A percentile compares a stretch with the other conserved stretches of the same genome.
These are phyloP conservation scores for Nemania abortiva DNA, from an alignment of 2,329 filamentous ascomycete genomes.

Conservation along the genomic window DNA sequence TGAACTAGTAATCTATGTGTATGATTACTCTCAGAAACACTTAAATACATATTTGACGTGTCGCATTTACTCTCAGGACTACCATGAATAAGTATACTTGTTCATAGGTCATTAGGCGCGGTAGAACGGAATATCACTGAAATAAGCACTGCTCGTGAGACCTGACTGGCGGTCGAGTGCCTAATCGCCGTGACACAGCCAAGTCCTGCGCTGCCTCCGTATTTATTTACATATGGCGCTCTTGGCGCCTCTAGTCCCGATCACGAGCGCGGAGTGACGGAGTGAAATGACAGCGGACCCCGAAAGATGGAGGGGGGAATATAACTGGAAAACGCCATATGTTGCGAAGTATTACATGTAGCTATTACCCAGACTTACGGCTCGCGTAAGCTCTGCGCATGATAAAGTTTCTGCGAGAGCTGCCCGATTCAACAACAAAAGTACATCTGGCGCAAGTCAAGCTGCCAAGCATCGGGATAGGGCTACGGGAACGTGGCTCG, in stretches of 20 bases:
- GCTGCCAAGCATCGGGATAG: conserved; percentile 3
- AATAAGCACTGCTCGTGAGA: neutral
- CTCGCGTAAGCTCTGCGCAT: neutral
- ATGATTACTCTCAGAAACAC: neutral
- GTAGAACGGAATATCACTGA: neutral
- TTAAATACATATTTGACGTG: neutral
- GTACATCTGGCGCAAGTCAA: neutral
- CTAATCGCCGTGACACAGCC: neutral
- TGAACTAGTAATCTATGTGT: neutral
- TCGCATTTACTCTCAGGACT: neutral
- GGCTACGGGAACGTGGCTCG: conserved; percentile 6
- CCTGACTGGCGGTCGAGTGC: neutral
- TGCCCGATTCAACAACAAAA: neutral
- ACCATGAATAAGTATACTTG: neutral
- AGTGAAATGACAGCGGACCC: neutral
- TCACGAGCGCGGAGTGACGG: neutral
- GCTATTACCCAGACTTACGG: neutral
- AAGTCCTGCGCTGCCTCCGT: neutral
- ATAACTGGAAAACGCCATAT: neutral
- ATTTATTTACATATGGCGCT: neutral
- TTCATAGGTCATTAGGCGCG: no score
- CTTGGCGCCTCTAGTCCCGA: neutral
- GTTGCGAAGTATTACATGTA: neutral
- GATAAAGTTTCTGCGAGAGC: no score
- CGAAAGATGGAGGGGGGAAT: neutral